Base-by-base conservation (phyloP, 108 stramenopile species). In the Conticribra weissflogii region DNA sequence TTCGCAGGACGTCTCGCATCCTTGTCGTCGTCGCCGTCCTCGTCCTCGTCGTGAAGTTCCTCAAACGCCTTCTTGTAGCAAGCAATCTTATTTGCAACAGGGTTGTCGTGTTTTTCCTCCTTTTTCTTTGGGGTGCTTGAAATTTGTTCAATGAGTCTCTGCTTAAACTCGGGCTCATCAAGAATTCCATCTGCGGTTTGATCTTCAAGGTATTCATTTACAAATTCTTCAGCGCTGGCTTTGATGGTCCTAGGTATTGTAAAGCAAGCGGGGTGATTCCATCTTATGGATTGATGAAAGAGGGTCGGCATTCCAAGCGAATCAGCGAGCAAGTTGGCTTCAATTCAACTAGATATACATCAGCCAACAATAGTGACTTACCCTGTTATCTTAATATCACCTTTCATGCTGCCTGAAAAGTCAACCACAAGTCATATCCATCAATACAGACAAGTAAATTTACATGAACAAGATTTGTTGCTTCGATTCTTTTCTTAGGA, bases 181-280 rank as follows among this genome's bases (percentile, higher is more conserved):
- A 82, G 64, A 17, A 82, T 57, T 1, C 47, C 49, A 17, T 79
- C 81, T 7, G 59, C 63, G 49, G 81, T 63, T 7, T 59, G 48
- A 58, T 88, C 88, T 34, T 75, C 75, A 2, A 93, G 48, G 9
- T 78, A 32, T 2, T 83, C 84, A 12, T 53, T 24, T 14, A 90
- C 80, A 70, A 92, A 92, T 7, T 72, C 65, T 31, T 67, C 68
- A 25, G 52, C 49, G 18, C 72, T 66, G 2, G 73, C 59, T 18
- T 55, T 65, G 45, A 83, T 55, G 34, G 75, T 83, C n/a, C 83
- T 66, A 4, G 90, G 86, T 27, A 92, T 21, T 52, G 52, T 31
- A 60, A 87, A 92, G 71, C 88, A 92, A 28, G 19, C 66, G 7
- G 78, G 57, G 21, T 88, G 83, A 18, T 62, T 45, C 59, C 75